Evolutionary conservation across 768 basidiomycete genomes (phyloP).

Genomic region (Boletellus sp.): DNA sequence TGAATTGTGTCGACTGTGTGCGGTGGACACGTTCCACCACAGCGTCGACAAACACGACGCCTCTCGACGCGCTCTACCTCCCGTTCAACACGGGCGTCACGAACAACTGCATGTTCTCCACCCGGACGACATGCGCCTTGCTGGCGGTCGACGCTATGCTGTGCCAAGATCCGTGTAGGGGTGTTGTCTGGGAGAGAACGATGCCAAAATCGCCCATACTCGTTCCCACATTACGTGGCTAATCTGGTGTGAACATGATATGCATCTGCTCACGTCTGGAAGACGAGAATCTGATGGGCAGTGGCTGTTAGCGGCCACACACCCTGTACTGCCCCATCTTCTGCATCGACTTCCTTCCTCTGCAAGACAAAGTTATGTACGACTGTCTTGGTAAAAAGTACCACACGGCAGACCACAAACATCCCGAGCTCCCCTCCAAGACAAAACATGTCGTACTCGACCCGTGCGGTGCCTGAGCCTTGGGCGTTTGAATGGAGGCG

Average conservation of each 20-base stretch:
- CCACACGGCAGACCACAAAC: constrained; percentile 25
- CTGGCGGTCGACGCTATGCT: too few species aligned
- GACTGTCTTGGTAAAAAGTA: constrained; percentile 15
- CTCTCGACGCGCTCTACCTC: background rate
- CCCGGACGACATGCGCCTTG: too few species aligned
- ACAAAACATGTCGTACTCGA: constrained; percentile 31
- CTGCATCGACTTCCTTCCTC: constrained; percentile 26
- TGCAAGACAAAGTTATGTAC: constrained; percentile 31
- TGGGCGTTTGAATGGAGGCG: constrained; percentile 18
- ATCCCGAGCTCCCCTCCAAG: constrained; percentile 27
- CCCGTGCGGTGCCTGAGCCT: constrained; percentile 3
- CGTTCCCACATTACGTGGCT: too few species aligned
- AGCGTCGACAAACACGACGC: constrained; percentile 1
- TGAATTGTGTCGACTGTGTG: constrained; percentile 22
- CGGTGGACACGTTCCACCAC: constrained; percentile 29
- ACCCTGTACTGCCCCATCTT: constrained; percentile 26
- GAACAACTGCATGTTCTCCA: too few species aligned
- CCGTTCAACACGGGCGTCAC: too few species aligned
- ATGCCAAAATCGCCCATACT: too few species aligned
- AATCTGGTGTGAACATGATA: too few species aligned
- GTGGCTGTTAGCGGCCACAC: constrained; percentile 30
- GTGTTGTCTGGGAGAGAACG: too few species aligned
- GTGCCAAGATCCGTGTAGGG: background rate
- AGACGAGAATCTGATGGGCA: constrained; percentile 32
- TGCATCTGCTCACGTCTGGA: constrained; percentile 11